phyloP scores from a whole-genome alignment of 257 asterid genomes.

The Solanum medicagineum region DNA sequence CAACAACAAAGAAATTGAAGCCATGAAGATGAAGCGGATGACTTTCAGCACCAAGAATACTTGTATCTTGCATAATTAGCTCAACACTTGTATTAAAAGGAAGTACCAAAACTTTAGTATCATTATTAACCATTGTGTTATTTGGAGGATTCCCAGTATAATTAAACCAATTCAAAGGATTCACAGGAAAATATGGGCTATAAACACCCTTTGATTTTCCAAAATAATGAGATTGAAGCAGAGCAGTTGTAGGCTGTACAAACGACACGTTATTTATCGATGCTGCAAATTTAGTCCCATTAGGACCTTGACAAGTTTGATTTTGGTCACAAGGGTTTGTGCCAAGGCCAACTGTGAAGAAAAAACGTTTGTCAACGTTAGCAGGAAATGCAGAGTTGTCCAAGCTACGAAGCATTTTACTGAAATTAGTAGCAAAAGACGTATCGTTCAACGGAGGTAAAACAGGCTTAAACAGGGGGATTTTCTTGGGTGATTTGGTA shows the following conservation, averaged over 20 bases:
- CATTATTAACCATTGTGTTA: constrained; percentile 6
- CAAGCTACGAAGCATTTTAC: constrained; percentile 9
- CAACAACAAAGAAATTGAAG: constrained; percentile 18
- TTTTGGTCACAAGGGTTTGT: constrained; percentile 18
- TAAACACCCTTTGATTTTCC: constrained; percentile 10
- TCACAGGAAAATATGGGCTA: constrained; percentile 7
- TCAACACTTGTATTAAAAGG: constrained; percentile 18
- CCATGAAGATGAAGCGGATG: constrained; percentile 28
- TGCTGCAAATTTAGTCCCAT: constrained; percentile 25
- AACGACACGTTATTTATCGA: constrained; percentile 38
- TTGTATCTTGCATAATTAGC: constrained; percentile 21
- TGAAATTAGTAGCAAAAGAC: constrained; percentile 12
- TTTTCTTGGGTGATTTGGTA: neutral
- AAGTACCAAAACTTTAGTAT: constrained; percentile 14
- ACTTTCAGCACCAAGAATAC: constrained; percentile 17
- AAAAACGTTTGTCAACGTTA: constrained; percentile 16
- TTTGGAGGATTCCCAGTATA: constrained; percentile 19
- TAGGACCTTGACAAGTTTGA: constrained; percentile 35
- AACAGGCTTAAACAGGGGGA: constrained; percentile 8
- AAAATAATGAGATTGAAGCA: constrained; percentile 27
- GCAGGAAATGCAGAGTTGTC: constrained; percentile 2
- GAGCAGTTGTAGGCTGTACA: constrained; percentile 21
- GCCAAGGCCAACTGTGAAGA: constrained; percentile 41
- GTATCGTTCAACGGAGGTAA: constrained; percentile 33
- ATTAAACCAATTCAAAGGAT: constrained; percentile 5